phyloP scores from a whole-genome alignment of 2,329 filamentous ascomycete species.

The Coniochaeta prunicola region DNA sequence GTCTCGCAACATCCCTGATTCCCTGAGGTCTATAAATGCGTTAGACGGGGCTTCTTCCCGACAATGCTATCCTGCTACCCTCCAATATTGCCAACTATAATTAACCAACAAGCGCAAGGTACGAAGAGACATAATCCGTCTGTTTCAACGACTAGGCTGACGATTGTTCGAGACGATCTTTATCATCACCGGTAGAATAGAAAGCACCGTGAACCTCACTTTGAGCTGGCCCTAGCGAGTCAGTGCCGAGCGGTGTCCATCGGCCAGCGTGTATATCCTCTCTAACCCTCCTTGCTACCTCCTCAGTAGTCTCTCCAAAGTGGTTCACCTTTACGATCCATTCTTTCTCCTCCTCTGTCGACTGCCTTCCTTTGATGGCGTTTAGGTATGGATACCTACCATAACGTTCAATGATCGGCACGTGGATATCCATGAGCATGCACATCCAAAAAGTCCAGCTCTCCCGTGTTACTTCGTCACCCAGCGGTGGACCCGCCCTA shows the following conservation, averaged over 20 bases:
- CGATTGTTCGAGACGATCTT: background rate
- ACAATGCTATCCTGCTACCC: too few relatives aligned
- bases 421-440: slow-evolving; percentile 19
- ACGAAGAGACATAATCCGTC: too few relatives aligned
- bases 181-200: background rate
- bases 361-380: slow-evolving; percentile 12
- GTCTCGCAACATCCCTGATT: too few relatives aligned
- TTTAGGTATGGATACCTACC: slow-evolving; percentile 22
- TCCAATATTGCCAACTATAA: too few relatives aligned
- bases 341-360: slow-evolving; percentile 15
- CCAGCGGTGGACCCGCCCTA: slow-evolving; percentile 8
- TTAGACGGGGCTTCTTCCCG: too few relatives aligned
- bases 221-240: background rate
- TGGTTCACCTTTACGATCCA: slow-evolving; percentile 13
- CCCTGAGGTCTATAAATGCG: too few relatives aligned
- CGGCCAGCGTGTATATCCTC: slow-evolving; percentile 11
- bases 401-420: slow-evolving; percentile 17
- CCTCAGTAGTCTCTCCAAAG: slow-evolving; percentile 10
- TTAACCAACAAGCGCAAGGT: too few relatives aligned
- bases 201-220: background rate
- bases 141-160: background rate
- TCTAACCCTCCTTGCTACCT: slow-evolving; percentile 9
- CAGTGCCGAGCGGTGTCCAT: slow-evolving; percentile 15
- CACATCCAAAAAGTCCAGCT: slow-evolving; percentile 16
- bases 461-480: slow-evolving; percentile 11